These are phyloP conservation scores for Amanita phalloides DNA, from an alignment of 768 basidiomycete genomes.

Conservation along the genomic window DNA sequence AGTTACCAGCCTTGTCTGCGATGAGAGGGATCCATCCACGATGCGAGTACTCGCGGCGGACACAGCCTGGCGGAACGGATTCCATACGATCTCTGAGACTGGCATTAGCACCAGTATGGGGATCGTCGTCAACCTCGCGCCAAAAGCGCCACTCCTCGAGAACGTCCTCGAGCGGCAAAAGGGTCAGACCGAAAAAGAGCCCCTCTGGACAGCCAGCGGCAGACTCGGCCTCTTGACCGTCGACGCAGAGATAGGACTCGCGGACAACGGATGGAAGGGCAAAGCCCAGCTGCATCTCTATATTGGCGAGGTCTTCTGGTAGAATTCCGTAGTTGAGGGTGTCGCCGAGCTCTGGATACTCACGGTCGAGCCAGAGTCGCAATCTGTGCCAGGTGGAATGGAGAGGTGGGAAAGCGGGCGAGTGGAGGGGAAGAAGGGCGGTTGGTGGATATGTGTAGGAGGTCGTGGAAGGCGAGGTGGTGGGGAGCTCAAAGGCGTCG, in stretches of 20 bases:
- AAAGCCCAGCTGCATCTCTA: conserved; percentile 81
- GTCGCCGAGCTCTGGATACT: conserved; percentile 92
- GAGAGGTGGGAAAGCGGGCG: conserved; percentile 67
- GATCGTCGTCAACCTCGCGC: conserved; percentile 88
- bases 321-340: conserved; percentile 90
- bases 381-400: conserved; percentile 77
- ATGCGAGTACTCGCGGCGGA: conserved; percentile 83
- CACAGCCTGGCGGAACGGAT: conserved; percentile 84
- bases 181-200: conserved; percentile 90
- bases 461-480: conserved; percentile 50
- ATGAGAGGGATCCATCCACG: conserved; percentile 96
- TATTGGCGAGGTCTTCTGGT: conserved; percentile 65
- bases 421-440: conserved; percentile 49
- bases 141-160: conserved; percentile 95
- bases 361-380: conserved; percentile 66
- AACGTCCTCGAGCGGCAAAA: conserved; percentile 87
- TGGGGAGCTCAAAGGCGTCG: conserved; percentile 83
- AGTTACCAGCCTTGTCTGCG: conserved; percentile 91
- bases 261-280: conserved; percentile 78
- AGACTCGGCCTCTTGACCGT: conserved; percentile 92
- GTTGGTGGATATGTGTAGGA: conserved; percentile 74
- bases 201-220: conserved; percentile 83
- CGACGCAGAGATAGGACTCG: conserved; percentile 79
- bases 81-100: conserved; percentile 69
- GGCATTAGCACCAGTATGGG: conserved; percentile 71